A percentile compares a stretch with the other conserved stretches of the same genome.
phyloP scores from a whole-genome alignment of 371 early-diverging fungal species.

The Smittium culicis region DNA sequence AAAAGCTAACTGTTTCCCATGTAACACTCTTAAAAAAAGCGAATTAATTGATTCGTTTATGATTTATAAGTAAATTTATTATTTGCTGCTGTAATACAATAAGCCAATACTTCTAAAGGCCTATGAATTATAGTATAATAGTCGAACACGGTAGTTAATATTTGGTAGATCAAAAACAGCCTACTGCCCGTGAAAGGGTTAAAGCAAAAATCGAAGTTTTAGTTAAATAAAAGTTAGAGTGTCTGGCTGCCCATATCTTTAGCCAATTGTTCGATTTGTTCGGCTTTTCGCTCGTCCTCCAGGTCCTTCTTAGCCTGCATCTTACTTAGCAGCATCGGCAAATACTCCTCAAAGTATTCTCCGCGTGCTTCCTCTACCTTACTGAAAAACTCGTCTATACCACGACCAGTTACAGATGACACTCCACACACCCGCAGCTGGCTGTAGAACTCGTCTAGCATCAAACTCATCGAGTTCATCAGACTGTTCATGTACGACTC shows the following conservation, averaged over 20 bases:
- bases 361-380: constrained; percentile 67
- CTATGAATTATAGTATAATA: too few relatives aligned
- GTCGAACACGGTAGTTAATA: too few relatives aligned
- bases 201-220: too few relatives aligned
- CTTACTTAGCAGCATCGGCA: constrained; percentile 58
- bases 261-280: neutral
- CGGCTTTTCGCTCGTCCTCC: constrained; percentile 13
- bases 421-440: constrained; percentile 76
- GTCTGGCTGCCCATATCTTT: neutral
- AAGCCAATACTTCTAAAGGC: too few relatives aligned
- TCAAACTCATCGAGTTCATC: constrained; percentile 88
- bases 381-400: constrained; percentile 83
- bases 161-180: too few relatives aligned
- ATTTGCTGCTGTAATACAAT: too few relatives aligned
- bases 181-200: too few relatives aligned
- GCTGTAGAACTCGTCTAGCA: constrained; percentile 97
- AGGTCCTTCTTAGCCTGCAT: constrained; percentile 41
- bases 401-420: constrained; percentile 87
- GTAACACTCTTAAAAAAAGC: too few relatives aligned
- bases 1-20: too few relatives aligned
- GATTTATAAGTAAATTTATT: too few relatives aligned
- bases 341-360: constrained; percentile 71
- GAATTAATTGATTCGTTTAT: too few relatives aligned
- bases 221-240: too few relatives aligned
- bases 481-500: constrained; percentile 80